Percentiles rank a stretch among this genome's conserved stretches.
These are phyloP conservation scores for Mycena metata DNA, from an alignment of 768 basidiomycete species.

Conservation along the genomic window DNA sequence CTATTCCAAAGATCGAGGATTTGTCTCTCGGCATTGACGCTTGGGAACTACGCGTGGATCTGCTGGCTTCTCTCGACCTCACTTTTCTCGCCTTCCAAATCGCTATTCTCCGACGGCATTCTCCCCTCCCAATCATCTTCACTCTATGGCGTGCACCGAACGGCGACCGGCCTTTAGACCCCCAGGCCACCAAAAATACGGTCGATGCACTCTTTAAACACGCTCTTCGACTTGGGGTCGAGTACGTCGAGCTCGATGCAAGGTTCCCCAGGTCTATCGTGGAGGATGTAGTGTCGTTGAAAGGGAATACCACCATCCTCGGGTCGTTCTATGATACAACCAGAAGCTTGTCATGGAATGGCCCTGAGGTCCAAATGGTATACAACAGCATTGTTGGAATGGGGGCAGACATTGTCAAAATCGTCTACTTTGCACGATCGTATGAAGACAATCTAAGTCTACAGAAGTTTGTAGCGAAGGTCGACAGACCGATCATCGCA, in stretches of 20 bases:
- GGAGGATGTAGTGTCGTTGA: constrained; percentile 59
- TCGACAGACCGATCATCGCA: constrained; percentile 74
- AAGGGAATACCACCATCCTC: constrained; percentile 73
- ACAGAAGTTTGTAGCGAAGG: constrained; percentile 64
- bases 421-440: constrained; percentile 73
- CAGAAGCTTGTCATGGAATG: constrained; percentile 73
- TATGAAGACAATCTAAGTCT: constrained; percentile 75
- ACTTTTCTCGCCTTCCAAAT: constrained; percentile 77
- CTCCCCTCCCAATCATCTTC: constrained; percentile 79
- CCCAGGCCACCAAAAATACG: constrained; percentile 68
- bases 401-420: constrained; percentile 79
- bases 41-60: constrained; percentile 81
- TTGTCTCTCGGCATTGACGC: constrained; percentile 79
- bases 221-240: constrained; percentile 77
- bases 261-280: constrained; percentile 66
- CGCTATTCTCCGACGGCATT: constrained; percentile 70
- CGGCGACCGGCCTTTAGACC: constrained; percentile 74
- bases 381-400: constrained; percentile 62
- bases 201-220: constrained; percentile 57
- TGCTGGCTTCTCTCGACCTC: constrained; percentile 60
- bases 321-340: constrained; percentile 85
- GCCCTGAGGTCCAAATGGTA: constrained; percentile 62
- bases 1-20: constrained; percentile 66
- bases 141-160: constrained; percentile 80
- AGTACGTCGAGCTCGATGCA: constrained; percentile 84